A percentile compares a stretch with the other conserved stretches of the same genome.
phyloP scores from a whole-genome alignment of 495 filamentous ascomycete species.

The Oleoguttula mirabilis region DNA sequence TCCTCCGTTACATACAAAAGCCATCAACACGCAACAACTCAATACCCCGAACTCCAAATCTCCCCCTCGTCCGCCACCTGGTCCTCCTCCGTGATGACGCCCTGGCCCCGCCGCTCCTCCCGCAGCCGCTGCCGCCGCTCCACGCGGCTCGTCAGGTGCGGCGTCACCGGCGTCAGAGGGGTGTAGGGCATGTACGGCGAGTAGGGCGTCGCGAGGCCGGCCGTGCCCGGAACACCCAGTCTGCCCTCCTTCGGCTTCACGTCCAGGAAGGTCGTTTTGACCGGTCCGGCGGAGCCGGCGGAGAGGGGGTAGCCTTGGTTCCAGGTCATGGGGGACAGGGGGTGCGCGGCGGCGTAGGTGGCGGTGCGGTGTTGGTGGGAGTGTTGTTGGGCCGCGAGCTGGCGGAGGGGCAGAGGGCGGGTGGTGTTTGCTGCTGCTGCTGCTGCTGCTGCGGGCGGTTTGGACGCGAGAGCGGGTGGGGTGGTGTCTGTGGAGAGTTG shows the following conservation, averaged over 20 bases:
- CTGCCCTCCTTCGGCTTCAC: conserved; percentile 33
- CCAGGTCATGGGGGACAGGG: conserved; percentile 21
- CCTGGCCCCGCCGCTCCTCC: conserved; percentile 37
- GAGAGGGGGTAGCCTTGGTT: conserved; percentile 16
- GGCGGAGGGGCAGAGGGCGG: conserved; percentile 13
- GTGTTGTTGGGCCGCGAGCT: conserved; percentile 4
- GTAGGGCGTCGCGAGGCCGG: conserved; percentile 70
- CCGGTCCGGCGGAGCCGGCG: conserved; percentile 23
- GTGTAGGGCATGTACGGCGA: conserved; percentile 86
- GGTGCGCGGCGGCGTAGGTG: conserved; percentile 17
- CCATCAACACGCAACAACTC: too few species aligned
- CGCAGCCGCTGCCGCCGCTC: conserved; percentile 59
- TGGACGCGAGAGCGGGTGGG: too few species aligned
- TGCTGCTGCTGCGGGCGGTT: too few species aligned
- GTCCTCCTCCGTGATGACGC: conserved; percentile 37
- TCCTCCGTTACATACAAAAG: too few species aligned
- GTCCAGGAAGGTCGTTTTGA: conserved; percentile 38
- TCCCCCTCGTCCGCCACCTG: conserved; percentile 46
- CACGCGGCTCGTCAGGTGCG: conserved; percentile 55
- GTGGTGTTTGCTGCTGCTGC: background rate
- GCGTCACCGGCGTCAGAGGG: conserved; percentile 77
- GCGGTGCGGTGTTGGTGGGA: background rate
- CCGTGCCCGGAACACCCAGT: conserved; percentile 37
- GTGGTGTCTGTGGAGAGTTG: background rate
- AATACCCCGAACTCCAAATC: conserved; percentile 41